Base-by-base conservation (phyloP, 768 basidiomycete species). In the Aureoboletus auriporus region DNA sequence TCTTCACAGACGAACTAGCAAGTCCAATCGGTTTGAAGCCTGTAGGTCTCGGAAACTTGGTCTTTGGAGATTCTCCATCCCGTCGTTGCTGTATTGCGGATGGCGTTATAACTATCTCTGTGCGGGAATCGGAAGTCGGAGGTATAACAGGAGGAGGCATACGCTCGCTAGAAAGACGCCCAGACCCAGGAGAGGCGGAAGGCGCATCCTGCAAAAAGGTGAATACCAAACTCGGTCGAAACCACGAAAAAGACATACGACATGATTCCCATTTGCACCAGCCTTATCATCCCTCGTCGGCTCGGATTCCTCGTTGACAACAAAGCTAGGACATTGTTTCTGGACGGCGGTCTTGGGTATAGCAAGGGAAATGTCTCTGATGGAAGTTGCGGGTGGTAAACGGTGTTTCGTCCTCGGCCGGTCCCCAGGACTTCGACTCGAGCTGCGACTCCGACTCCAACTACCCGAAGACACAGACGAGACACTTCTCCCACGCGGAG, bases 21-120 rank as follows among this genome's bases (percentile, higher is more conserved):
- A 77, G 73, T 6, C 74, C 78, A 23, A 89, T 85, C 5, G 87
- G 85, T 57, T 79, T 86, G 66, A 88, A 86, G 11, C 83, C 80
- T 2, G 74, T 61, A 47, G 72, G 69, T 61, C 72, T 82, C 41
- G 54, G 8, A 8, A 42, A 38, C 39, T 45, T 63, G 6, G 51
- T 29, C 55, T 49, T 64, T 36, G 48, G 53, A 37, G 57, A 59
- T 17, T 47, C 56, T 42, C 43, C 14, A 8, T 62, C 58, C 33
- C 34, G 51, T 46, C 63, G 59, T 17, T 39, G 52, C 12, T 55
- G 53, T 1, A 34, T 35, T 26, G 49, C 17, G 5, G 62, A 53
- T 35, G 52, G 28, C 5, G 41, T 43, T 23, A 49, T 10, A 33
- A 14, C 33, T 11, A 35, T 47, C 20, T 62, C 61, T 5, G 47